Evolutionary conservation across 2,329 filamentous ascomycete species (phyloP), one percentile per base, ranked within the genome.

Genomic region (Boeremia lycopersici): DNA sequence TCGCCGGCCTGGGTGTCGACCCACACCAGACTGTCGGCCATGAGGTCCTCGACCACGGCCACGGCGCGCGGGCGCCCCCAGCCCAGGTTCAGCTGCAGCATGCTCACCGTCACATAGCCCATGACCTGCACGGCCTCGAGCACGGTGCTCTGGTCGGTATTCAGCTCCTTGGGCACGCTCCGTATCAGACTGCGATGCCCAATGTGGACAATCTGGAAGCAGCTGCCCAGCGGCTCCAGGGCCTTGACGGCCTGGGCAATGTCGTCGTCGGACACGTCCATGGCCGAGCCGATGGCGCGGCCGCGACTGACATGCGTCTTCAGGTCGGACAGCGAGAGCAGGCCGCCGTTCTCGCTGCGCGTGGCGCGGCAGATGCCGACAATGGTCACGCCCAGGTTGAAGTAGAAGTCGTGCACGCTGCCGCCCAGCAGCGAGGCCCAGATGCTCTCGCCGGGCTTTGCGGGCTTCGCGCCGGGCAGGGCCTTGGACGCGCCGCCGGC

Each of bases 361-460:
- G 92, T 97, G 47, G 88, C 86, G 6, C 91, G 83, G 72, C 95
- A 99, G 7, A 97, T 86, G 75, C 98, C 93, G 6, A 99, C 95
- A 0, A 98, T 90, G 44, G 91, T 84, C n/a, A 98, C 93, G 1
- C 92, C 95, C 40, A 99, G 86, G 79, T 96, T 93, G 75, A 98
- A 98, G 78, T 98, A 99, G 73, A 99, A 99, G 75, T 99, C 95
- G 73, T 97, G 96, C 64, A 99, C 93, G 67, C 88, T 92, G 56
- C 89, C 86, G 28, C 95, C 95, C 17, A 98, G 83, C 59, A 98
- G 85, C 79, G 97, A 93, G 8, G 91, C 89, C 93, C 95, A 98
- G 55, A 97, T 87, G 54, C 89, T 95, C 15, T 85, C 85, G 1
- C 77, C 81, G 4, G 23, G 6, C n/a, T 28, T 28, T 1, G 78